Conservation (phyloP, 768 basidiomycete species). For the Trametes punicea region DNA sequence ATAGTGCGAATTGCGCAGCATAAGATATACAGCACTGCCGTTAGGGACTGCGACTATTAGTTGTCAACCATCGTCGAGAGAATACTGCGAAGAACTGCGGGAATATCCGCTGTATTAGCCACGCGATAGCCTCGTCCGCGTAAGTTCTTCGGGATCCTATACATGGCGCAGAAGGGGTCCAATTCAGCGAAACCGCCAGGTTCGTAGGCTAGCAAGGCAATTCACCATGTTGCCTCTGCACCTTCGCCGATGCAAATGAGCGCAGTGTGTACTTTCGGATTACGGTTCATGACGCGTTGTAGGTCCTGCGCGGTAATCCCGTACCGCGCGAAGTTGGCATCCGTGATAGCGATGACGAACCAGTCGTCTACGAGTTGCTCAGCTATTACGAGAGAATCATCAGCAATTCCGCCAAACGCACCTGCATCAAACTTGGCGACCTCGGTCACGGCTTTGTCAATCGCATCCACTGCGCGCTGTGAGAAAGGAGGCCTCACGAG, state of each 20-base stretch:
- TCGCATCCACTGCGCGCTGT: conserved; percentile 65
- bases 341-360: conserved; percentile 71
- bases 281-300: conserved; percentile 51
- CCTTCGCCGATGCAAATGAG: conserved; percentile 69
- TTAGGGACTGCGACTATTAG: too few relatives aligned
- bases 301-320: conserved; percentile 58
- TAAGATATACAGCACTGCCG: too few relatives aligned
- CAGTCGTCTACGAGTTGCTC: conserved; percentile 51
- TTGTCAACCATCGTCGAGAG: conserved; percentile 37
- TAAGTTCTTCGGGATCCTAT: conserved; percentile 59
- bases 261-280: conserved; percentile 65
- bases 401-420: conserved; percentile 25
- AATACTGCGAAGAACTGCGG: conserved; percentile 59
- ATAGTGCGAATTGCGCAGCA: too few relatives aligned
- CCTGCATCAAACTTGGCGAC: conserved; percentile 62
- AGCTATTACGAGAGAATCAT: neutral
- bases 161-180: neutral
- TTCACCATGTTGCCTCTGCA: conserved; percentile 59
- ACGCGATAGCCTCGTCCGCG: conserved; percentile 61
- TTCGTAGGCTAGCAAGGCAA: neutral
- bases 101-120: conserved; percentile 59
- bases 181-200: neutral
- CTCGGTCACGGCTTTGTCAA: conserved; percentile 58
- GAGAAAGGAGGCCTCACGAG: too few relatives aligned
- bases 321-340: conserved; percentile 67